Evolutionary conservation across 2,329 filamentous ascomycete species (phyloP).

Genomic region (Xylariaceae sp.): DNA sequence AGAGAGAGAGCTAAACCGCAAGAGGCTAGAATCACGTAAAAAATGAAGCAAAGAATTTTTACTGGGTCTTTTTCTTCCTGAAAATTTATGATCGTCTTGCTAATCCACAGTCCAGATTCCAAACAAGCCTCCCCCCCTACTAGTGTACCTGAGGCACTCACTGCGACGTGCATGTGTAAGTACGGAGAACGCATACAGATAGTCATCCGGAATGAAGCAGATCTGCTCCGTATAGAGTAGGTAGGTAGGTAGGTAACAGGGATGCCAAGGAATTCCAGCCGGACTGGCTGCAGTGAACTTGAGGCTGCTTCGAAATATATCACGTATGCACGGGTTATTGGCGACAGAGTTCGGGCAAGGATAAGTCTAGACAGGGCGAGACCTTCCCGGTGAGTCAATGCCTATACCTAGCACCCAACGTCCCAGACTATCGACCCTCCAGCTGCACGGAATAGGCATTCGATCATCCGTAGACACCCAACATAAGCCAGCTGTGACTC

Average conservation of each 20-base stretch:
- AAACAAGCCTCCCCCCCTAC: background rate
- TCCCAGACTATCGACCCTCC: background rate
- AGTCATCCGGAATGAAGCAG: no score
- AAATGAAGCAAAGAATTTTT: background rate
- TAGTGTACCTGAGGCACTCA: background rate
- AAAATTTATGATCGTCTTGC: background rate
- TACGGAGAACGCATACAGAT: no score
- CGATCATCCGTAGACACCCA: background rate
- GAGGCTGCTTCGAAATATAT: background rate
- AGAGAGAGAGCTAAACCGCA: background rate
- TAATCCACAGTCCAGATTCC: no score
- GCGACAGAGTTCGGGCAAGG: background rate
- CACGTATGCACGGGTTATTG: background rate
- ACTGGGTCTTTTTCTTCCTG: background rate
- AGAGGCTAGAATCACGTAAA: background rate
- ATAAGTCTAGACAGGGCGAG: constrained; percentile 14
- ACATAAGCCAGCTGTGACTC: background rate
- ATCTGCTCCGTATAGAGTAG: no score
- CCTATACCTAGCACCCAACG: background rate
- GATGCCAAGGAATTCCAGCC: background rate
- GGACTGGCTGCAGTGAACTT: background rate
- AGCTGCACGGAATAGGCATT: background rate
- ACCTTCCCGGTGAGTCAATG: constrained; percentile 9
- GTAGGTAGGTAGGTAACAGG: background rate
- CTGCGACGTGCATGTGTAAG: no score